Evolutionary conservation across 2,329 filamentous ascomycete genomes (phyloP), one percentile per base, ranked within the genome.

Genomic region (Fusarium dimerum): DNA sequence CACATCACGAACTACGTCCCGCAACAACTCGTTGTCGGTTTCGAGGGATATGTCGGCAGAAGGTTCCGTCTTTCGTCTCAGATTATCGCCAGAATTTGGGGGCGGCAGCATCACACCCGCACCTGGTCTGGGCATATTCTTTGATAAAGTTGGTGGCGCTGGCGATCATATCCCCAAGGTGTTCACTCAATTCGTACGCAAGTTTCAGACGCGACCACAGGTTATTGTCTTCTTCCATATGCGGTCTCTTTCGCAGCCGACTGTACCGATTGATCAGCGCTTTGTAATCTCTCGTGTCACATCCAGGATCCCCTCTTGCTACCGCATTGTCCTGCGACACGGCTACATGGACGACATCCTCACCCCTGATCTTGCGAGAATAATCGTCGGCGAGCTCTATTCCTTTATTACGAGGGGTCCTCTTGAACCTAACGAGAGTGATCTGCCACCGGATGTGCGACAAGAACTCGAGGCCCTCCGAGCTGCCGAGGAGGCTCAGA

Each of bases 201-300:
- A 91, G 65, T 86, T 92, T 55, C 81, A 82, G 43, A 82, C 85
- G 0, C 75, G 81, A 6, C 87, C 88, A 0, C 83, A 88, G 30
- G 80, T 89, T 11, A 79, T 82, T n/a, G 78, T 91, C 2, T 90
- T 92, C 68, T 88, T 92, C 67, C 88, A 92, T 62, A 77, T 92
- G 52, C 82, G 86, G 6, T 80, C 86, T 0, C 74, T 89, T 1
- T 78, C 83, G 30, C 72, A 76, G 2, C 86, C 87, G 0, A 79
- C 77, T 0, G 79, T 86, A 3, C 67, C 78, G 1, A 65, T 74
- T 6, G 66, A 66, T 2, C 77, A 82, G 54, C 71, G 79, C 3
- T 83, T 79, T 52, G 66, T 75, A 18, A 72, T 81, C 40, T 72
- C 72, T 12, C 71, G 72, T 7, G 69, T 73, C 34, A 66, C 63